Evolutionary conservation across 345 rosid species (phyloP), one percentile per base, ranked within the genome.

Genomic region (Gossypium sturtianum): DNA sequence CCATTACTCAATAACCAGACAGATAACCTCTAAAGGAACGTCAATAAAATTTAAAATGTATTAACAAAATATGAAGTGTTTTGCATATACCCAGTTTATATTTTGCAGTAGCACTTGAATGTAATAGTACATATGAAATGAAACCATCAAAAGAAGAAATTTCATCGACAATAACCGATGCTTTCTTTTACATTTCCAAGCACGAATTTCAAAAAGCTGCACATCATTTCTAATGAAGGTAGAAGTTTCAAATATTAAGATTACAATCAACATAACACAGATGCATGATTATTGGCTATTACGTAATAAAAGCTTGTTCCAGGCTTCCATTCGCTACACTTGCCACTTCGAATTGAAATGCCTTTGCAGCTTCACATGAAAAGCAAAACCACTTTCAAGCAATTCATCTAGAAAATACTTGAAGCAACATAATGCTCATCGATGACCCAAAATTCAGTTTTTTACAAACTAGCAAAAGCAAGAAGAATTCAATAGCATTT

Each of bases 21-120:
- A 48, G 90, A 89, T 68, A 93, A 71, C 80, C 91, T 87, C 98
- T 95, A 25, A 45, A 80, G 76, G 54, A 58, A 68, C 16, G 19
- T 70, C 17, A 70, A 70, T 3, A 27, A 52, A 70, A 69, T 17
- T 6, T 70, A 29, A 61, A 63, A 12, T 13, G 41, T 69, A 45
- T 57, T n/a, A 75, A 56, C 62, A 59, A 58, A 66, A 74, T 11
- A 70, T 22, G 25, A 53, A 64, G 57, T 45, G 58, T 71, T 44
- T n/a, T 15, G 9, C 17, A n/a, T 22, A 48, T 47, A 48, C 38
- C 60, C 17, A 17, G 25, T 52, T 51, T 69, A 25, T 68, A 49
- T 58, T 48, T 68, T 25, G 15, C 59, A 53, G 12, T 4, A 34
- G 60, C 59, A 48, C 16, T 70, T 70, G 47, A 43, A 17, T 52